Evolutionary conservation across 2,329 filamentous ascomycete genomes (phyloP).

Genomic region (Tolypocladium tropicale): DNA sequence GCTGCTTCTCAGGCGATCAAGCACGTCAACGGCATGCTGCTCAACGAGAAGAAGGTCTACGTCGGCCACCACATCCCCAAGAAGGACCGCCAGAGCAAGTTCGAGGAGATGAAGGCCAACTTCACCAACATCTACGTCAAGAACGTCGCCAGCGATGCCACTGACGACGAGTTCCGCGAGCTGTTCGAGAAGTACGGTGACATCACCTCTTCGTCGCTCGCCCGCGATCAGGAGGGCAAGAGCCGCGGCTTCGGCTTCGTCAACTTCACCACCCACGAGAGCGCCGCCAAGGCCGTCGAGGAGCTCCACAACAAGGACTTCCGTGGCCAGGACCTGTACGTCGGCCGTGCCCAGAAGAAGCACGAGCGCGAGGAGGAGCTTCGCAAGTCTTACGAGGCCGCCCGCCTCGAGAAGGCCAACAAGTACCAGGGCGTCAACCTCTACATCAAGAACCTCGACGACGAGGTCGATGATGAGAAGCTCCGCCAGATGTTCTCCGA

Average conservation of each 20-base stretch:
- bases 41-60: constrained; percentile 99
- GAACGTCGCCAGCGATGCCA: constrained; percentile 79
- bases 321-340: constrained; percentile 91
- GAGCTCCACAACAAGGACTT: constrained; percentile 87
- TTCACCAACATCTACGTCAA: constrained; percentile 99
- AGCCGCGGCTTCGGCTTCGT: constrained; percentile 94
- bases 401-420: constrained; percentile 93
- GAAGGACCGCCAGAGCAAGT: constrained; percentile 99
- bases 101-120: constrained; percentile 99
- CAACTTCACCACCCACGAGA: constrained; percentile 89
- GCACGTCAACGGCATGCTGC: constrained; percentile 97
- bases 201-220: constrained; percentile 90
- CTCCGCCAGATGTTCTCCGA: constrained; percentile 85
- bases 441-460: constrained; percentile 98
- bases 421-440: constrained; percentile 99
- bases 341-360: constrained; percentile 99
- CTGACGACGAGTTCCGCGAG: constrained; percentile 88
- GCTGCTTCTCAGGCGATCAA: constrained; percentile 96
- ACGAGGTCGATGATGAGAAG: constrained; percentile 97
- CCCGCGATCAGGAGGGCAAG: constrained; percentile 81
- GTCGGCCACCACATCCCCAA: constrained; percentile 99
- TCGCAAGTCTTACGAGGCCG: constrained; percentile 96
- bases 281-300: constrained; percentile 76
- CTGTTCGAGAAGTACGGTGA: constrained; percentile 89
- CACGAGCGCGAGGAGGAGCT: constrained; percentile 99